phyloP scores from a whole-genome alignment of 208 protist species.

The Acanthamoeba triangularis region DNA sequence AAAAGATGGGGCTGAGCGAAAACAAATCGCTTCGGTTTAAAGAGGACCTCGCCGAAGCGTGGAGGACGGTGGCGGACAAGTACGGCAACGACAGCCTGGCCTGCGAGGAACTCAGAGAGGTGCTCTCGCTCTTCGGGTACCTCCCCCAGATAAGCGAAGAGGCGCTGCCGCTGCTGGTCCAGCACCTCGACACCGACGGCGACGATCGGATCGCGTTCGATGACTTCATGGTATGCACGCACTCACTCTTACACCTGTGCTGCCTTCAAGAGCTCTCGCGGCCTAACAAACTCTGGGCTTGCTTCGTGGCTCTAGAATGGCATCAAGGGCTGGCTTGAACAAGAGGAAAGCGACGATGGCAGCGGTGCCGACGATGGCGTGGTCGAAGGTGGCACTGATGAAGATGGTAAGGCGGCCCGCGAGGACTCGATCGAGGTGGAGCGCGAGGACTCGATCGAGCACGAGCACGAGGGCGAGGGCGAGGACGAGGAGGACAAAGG shows the following conservation, averaged over 20 bases:
- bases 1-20: slow-evolving; percentile 49
- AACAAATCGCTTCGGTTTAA: not conserved
- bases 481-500: slow-evolving; percentile 51
- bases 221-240: slow-evolving; percentile 23
- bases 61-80: slow-evolving; percentile 43
- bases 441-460: not conserved
- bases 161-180: slow-evolving; percentile 9
- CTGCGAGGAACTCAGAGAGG: slow-evolving; percentile 29
- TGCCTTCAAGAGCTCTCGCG: not conserved
- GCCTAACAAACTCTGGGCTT: not conserved
- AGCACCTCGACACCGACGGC: slow-evolving; percentile 47
- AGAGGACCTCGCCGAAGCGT: slow-evolving; percentile 36
- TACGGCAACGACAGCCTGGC: slow-evolving; percentile 36
- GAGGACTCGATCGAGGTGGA: not conserved
- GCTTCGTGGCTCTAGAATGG: not conserved
- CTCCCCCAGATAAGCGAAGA: slow-evolving; percentile 6
- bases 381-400: not conserved
- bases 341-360: not conserved
- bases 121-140: slow-evolving; percentile 19
- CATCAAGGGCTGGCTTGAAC: not conserved
- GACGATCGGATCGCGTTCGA: slow-evolving; percentile 22
- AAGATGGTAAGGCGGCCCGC: not conserved
- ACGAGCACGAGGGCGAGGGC: not conserved
- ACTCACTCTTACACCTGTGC: not conserved
- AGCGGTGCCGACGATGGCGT: not conserved